These are phyloP conservation scores for Exophiala alcalophila DNA, from an alignment of 2,329 filamentous ascomycete species.

Conservation along the genomic window DNA sequence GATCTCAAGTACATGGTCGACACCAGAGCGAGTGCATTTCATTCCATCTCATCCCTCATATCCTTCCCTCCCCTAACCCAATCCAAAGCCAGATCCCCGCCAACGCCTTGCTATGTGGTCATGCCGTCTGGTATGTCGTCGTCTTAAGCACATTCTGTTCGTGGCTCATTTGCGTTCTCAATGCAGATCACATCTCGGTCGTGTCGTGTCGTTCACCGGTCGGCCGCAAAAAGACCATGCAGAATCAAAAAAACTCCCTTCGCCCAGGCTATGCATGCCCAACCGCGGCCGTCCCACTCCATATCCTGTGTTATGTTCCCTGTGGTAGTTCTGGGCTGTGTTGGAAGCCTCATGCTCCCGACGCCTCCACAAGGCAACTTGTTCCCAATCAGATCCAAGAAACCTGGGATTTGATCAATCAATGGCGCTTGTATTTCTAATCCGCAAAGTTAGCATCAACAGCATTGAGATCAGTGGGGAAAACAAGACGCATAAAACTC, in stretches of 20 bases:
- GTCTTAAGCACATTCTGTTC: slow-evolving; percentile 9
- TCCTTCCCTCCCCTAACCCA: neutral
- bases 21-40: no score
- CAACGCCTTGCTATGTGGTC: slow-evolving; percentile 12
- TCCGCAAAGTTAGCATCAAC: slow-evolving; percentile 9
- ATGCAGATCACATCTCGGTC: slow-evolving; percentile 3
- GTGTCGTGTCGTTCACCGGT: slow-evolving; percentile 3
- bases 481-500: slow-evolving; percentile 47
- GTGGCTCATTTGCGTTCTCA: slow-evolving; percentile 4
- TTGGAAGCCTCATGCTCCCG: no score
- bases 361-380: no score
- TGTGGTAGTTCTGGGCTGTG: no score
- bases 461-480: neutral
- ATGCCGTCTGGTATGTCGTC: slow-evolving; percentile 3
- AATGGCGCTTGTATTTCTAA: slow-evolving; percentile 29
- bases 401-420: no score
- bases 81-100: neutral
- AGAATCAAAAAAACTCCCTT: neutral
- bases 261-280: slow-evolving; percentile 6
- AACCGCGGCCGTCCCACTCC: no score
- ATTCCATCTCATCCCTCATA: no score
- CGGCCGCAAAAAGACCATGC: neutral
- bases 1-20: no score
- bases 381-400: no score
- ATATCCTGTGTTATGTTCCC: slow-evolving; percentile 3